Conservation (phyloP, 192 early-diverging fungal species). For the Phycomyces blakesleeanus region DNA sequence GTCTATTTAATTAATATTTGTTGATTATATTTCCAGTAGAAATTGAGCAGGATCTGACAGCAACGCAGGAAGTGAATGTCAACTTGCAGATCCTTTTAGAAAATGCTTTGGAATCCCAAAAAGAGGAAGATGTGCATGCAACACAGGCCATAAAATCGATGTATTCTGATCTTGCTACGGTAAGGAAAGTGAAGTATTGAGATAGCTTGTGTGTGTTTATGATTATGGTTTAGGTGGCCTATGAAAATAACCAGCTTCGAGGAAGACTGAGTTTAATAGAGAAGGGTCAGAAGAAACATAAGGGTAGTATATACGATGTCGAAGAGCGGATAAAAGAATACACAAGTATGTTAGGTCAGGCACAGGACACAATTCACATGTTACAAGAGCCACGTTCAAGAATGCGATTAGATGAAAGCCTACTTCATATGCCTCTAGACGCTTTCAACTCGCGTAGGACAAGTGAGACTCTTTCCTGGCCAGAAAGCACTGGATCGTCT, state of each 20-base stretch:
- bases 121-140: conserved; percentile 27
- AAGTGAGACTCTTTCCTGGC: no score
- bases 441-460: no score
- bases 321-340: conserved; percentile 26
- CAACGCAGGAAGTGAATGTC: conserved; percentile 35
- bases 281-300: conserved; percentile 18
- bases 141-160: conserved; percentile 26
- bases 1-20: neutral
- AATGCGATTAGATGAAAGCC: no score
- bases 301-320: conserved; percentile 29
- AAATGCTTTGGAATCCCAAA: conserved; percentile 28
- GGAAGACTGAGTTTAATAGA: conserved; percentile 22
- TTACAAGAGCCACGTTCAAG: conserved; percentile 15
- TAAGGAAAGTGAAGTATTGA: conserved; percentile 1
- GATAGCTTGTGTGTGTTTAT: neutral
- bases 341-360: conserved; percentile 26
- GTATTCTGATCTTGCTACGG: conserved; percentile 22
- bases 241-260: conserved; percentile 27
- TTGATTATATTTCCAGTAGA: neutral
- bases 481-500: no score
- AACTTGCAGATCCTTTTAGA: conserved; percentile 35
- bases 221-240: conserved; percentile 12
- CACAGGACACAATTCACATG: conserved; percentile 30
- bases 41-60: conserved; percentile 28
- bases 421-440: no score